Base-by-base conservation (phyloP, 768 basidiomycete genomes). In the Boletus edulis region DNA sequence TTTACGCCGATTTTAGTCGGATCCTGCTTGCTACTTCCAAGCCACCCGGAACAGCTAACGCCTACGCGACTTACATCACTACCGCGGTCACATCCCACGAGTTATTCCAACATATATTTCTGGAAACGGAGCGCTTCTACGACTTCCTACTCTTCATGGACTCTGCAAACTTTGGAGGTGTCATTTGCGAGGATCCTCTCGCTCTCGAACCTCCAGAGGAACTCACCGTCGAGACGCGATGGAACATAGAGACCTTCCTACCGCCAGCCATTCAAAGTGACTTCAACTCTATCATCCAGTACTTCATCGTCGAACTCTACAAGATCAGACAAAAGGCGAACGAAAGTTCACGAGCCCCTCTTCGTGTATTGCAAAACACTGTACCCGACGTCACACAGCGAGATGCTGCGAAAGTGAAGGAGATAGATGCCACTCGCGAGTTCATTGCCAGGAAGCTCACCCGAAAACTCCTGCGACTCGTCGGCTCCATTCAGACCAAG, bases 111-210 rank as follows among this genome's bases (percentile, higher is more conserved):
- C 93, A 97, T 57, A 78, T 98, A 29, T 88, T 88, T 66, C 81
- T 99, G 55, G 80, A 87, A 43, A 89, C 94, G 18, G 86, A 90
- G 27, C 82, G 87, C 5, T 97, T 89, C 74, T 99, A 95, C 74
- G 94, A 98, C 73, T 93, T 91, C 67, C 74, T 98, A 10, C 75
- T 98, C 27, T 96, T 92, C 80, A 94, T 98, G 94, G 97, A 99
- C 72, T 79, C 85, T 13, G 91, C 93, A 29, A 99, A 98, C 70
- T 84, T 87, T 67, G 92, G 89, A 17, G 94, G 91, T 2, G 80
- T 98, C 52, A 81, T 93, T n/a, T 94, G 91, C 64, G 83, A 88
- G 63, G 78, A 94, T 59, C 87, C 92, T 0, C 67, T 83, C 18
- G 87, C 87, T 6, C 66, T 84, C 24, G 85, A 89, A 37, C 78